Evolutionary conservation across 176 grass and related monocot species (phyloP).

Genomic region (Oryza punctata): DNA sequence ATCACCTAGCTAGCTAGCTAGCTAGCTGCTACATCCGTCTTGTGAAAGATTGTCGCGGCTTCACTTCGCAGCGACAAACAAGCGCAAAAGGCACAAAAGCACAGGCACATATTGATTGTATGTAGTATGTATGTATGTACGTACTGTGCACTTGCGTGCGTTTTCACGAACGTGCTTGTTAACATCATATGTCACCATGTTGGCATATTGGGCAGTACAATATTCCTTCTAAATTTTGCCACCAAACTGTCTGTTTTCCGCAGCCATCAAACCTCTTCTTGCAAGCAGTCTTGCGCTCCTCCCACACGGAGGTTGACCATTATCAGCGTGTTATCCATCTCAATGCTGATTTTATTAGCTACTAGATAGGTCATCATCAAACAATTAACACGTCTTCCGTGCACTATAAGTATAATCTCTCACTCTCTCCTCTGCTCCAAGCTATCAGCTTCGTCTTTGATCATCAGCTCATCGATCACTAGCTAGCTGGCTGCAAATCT

Average conservation of each 20-base stretch:
- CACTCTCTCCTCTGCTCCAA: slow-evolving; percentile 18
- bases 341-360: neutral
- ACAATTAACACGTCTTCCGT: slow-evolving; percentile 34
- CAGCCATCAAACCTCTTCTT: neutral
- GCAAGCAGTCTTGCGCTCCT: neutral
- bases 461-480: neutral
- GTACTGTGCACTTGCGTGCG: neutral
- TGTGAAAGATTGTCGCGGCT: slow-evolving; percentile 10
- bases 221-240: neutral
- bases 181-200: neutral
- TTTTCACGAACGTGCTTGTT: slow-evolving; percentile 33
- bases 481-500: neutral
- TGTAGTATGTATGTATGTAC: slow-evolving; percentile 21
- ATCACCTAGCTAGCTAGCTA: neutral
- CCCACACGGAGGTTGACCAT: slow-evolving; percentile 39
- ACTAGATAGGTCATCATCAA: slow-evolving; percentile 13
- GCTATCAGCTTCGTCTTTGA: neutral
- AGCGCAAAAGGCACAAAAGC: neutral
- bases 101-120: neutral
- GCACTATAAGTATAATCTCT: slow-evolving; percentile 34
- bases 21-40: neutral
- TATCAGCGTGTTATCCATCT: neutral
- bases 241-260: neutral
- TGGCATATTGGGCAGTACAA: neutral
- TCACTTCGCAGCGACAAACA: neutral